phyloP scores from a whole-genome alignment of 2,329 filamentous ascomycete species.

The Clarireedia hainanense region DNA sequence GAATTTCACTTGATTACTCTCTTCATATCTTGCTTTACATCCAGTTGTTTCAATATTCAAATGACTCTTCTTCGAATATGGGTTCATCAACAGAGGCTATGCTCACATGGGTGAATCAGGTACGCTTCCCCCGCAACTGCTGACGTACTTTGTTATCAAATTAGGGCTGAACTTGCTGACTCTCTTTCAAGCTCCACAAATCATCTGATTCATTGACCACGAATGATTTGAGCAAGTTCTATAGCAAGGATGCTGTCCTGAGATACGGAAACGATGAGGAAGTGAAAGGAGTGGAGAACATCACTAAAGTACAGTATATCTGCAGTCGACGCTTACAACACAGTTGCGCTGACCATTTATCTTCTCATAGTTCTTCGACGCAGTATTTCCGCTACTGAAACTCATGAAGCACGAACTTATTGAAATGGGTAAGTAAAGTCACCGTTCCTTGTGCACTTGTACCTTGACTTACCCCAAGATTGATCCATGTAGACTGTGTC shows the following conservation, averaged over 20 bases:
- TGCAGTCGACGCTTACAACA: background rate
- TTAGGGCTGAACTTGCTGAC: background rate
- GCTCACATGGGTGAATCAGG: background rate
- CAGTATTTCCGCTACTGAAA: background rate
- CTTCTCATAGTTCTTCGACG: background rate
- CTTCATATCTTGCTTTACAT: too few relatives aligned
- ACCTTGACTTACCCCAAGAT: too few relatives aligned
- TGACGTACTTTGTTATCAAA: too few relatives aligned
- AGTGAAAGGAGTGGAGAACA: background rate
- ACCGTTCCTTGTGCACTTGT: too few relatives aligned
- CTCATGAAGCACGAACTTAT: background rate
- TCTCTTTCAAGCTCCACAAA: background rate
- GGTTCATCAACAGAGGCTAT: background rate
- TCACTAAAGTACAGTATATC: background rate
- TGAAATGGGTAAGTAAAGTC: background rate
- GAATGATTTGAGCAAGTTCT: conserved; percentile 7
- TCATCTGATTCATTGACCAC: conserved; percentile 8
- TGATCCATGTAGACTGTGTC: background rate
- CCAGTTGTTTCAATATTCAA: background rate
- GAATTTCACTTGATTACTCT: too few relatives aligned
- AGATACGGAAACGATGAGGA: background rate
- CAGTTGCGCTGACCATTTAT: too few relatives aligned
- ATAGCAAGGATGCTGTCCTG: conserved; percentile 7
- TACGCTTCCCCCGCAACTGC: background rate
- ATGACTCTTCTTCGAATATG: background rate